Conservation (phyloP, 2,329 filamentous ascomycete species). For the Zymoseptoria pseudotritici region DNA sequence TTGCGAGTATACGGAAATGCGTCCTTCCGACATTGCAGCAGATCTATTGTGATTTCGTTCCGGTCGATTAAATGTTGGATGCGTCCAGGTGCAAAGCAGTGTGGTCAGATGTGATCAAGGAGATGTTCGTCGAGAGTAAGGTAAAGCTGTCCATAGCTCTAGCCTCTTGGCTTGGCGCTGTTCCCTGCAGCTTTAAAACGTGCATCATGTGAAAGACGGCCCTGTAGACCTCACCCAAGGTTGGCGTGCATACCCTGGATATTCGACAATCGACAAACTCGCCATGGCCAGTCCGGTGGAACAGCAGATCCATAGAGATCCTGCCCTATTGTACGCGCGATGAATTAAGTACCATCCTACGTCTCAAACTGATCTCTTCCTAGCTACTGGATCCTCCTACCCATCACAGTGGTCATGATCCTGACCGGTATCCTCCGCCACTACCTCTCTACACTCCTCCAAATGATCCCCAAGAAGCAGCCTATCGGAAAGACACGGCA, state of each 20-base stretch:
- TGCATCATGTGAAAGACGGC: neutral
- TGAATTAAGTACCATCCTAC: slow-evolving; percentile 10
- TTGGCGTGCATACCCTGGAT: neutral
- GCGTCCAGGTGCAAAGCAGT: neutral
- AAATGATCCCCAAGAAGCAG: slow-evolving; percentile 73
- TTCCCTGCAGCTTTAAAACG: neutral
- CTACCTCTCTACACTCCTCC: slow-evolving; percentile 89
- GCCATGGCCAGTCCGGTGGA: slow-evolving; percentile 75
- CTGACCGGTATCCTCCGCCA: slow-evolving; percentile 92
- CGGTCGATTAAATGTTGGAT: neutral
- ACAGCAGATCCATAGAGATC: slow-evolving; percentile 97
- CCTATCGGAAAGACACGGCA: slow-evolving; percentile 71
- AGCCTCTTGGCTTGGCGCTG: slow-evolving; percentile 5
- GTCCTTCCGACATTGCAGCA: slow-evolving; percentile 25
- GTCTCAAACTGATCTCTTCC: slow-evolving; percentile 18
- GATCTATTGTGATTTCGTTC: neutral
- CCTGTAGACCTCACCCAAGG: neutral
- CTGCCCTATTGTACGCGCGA: slow-evolving; percentile 78
- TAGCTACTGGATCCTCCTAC: slow-evolving; percentile 98
- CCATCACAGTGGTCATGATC: slow-evolving; percentile 97
- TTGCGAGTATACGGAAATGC: slow-evolving; percentile 30
- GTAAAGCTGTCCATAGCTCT: neutral
- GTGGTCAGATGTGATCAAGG: neutral
- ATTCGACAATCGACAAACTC: neutral
- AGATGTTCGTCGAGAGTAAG: neutral